Evolutionary conservation across 441 rosid species (phyloP).

Genomic region (Adansonia grandidieri): DNA sequence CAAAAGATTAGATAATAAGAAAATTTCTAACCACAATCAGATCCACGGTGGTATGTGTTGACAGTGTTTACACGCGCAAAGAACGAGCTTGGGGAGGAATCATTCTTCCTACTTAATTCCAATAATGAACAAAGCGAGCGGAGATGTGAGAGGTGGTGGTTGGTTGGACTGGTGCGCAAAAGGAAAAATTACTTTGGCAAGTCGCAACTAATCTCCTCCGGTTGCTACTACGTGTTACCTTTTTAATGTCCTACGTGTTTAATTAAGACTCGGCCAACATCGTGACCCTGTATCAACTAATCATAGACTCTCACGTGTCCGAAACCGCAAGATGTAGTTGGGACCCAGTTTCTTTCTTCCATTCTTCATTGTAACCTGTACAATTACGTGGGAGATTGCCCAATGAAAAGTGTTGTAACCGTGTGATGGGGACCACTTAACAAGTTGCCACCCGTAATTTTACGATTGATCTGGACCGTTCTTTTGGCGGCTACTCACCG

Average conservation of each 20-base stretch:
- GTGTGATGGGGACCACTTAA: slow-evolving; percentile 40
- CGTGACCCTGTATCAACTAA: slow-evolving; percentile 15
- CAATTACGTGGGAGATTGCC: slow-evolving; percentile 50
- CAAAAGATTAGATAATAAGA: not conserved
- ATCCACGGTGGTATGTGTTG: not conserved
- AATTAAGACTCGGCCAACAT: not conserved
- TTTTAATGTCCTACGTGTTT: slow-evolving; percentile 21
- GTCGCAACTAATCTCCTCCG: slow-evolving; percentile 11
- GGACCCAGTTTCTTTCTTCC: too few relatives aligned
- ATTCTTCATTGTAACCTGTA: slow-evolving; percentile 50
- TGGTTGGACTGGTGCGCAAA: slow-evolving; percentile 18
- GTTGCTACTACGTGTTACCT: not conserved
- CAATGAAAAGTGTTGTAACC: slow-evolving; percentile 53
- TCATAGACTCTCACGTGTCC: slow-evolving; percentile 13
- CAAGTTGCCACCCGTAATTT: slow-evolving; percentile 37
- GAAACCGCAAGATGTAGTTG: not conserved
- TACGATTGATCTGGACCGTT: slow-evolving; percentile 46
- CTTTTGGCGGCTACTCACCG: slow-evolving; percentile 41
- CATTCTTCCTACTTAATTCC: slow-evolving; percentile 24
- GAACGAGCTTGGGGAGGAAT: slow-evolving; percentile 20
- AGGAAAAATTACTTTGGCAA: too few relatives aligned
- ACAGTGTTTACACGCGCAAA: slow-evolving; percentile 14
- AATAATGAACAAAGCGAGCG: slow-evolving; percentile 18
- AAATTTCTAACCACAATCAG: not conserved
- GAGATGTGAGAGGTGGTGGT: slow-evolving; percentile 20